A percentile compares a stretch with the other conserved stretches of the same genome.
phyloP scores from a whole-genome alignment of 2,329 filamentous ascomycete species.

The Pseudogymnoascus sp. region DNA sequence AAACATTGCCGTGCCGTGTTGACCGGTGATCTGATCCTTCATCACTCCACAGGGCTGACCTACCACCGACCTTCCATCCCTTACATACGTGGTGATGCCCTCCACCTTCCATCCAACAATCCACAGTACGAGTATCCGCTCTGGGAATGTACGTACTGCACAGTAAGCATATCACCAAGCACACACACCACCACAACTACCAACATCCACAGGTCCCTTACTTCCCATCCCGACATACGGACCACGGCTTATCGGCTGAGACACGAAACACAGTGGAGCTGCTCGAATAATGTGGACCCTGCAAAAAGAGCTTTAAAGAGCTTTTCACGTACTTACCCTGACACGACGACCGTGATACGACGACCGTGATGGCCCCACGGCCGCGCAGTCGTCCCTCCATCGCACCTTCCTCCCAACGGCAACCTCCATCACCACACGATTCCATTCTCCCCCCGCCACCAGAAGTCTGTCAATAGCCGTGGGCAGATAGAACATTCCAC shows the following conservation, averaged over 20 bases:
- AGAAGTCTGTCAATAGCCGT: neutral
- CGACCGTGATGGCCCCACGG: neutral
- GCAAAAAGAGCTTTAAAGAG: neutral
- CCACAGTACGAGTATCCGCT: neutral
- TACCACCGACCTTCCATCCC: neutral
- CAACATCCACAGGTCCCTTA: neutral
- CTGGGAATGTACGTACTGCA: neutral
- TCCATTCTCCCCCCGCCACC: neutral
- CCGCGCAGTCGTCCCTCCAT: neutral
- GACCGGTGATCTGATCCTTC: neutral
- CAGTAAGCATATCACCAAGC: neutral
- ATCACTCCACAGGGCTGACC: neutral
- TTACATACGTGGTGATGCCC: neutral
- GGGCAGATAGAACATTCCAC: neutral
- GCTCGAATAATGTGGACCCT: slow-evolving; percentile 1
- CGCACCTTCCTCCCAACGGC: neutral
- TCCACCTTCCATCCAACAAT: neutral
- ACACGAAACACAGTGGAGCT: slow-evolving; percentile 2
- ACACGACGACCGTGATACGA: neutral
- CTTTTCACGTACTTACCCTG: neutral
- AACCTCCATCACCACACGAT: neutral
- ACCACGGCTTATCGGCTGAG: neutral
- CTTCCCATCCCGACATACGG: neutral
- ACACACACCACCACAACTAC: neutral
- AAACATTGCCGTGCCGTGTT: slow-evolving; percentile 2